Evolutionary conservation across 2,329 filamentous ascomycete genomes (phyloP).

Genomic region (Fusarium multiceps): DNA sequence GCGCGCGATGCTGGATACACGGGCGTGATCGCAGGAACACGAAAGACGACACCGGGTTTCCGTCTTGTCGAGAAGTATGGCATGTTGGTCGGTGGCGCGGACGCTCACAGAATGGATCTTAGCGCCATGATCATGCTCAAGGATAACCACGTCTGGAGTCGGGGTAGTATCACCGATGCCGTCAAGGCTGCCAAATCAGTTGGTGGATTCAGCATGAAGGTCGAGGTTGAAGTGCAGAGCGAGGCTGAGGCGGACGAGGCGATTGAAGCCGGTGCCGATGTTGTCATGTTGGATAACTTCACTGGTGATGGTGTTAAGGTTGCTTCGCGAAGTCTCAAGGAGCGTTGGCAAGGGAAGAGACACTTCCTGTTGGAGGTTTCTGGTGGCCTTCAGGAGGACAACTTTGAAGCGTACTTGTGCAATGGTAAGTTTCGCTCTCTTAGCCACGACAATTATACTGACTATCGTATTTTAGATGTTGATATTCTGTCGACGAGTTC

Average conservation of each 20-base stretch:
- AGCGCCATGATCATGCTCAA: constrained; percentile 98
- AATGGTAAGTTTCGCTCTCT: constrained; percentile 63
- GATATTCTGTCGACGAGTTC: constrained; percentile 97
- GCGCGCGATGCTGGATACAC: constrained; percentile 76
- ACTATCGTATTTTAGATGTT: constrained; percentile 71
- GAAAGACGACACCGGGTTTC: constrained; percentile 97
- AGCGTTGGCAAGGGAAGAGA: constrained; percentile 79
- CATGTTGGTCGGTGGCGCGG: constrained; percentile 93
- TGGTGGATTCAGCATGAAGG: constrained; percentile 90
- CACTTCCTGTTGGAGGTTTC: constrained; percentile 91
- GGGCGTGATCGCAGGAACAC: constrained; percentile 89
- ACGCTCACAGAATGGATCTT: constrained; percentile 91
- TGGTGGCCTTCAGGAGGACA: constrained; percentile 86
- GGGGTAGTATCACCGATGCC: constrained; percentile 85
- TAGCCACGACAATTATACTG: not conserved
- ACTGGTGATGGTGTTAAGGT: constrained; percentile 79
- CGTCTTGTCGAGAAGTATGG: constrained; percentile 97
- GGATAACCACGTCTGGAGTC: constrained; percentile 97
- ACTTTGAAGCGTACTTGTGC: constrained; percentile 84
- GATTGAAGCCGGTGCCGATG: constrained; percentile 88
- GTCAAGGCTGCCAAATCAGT: constrained; percentile 85
- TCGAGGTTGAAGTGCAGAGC: constrained; percentile 94
- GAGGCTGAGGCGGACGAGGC: constrained; percentile 92
- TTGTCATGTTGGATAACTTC: constrained; percentile 99
- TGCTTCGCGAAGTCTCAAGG: constrained; percentile 80